Conservation (phyloP, 1,139 yeast species). For the Kodamaea sp. region DNA sequence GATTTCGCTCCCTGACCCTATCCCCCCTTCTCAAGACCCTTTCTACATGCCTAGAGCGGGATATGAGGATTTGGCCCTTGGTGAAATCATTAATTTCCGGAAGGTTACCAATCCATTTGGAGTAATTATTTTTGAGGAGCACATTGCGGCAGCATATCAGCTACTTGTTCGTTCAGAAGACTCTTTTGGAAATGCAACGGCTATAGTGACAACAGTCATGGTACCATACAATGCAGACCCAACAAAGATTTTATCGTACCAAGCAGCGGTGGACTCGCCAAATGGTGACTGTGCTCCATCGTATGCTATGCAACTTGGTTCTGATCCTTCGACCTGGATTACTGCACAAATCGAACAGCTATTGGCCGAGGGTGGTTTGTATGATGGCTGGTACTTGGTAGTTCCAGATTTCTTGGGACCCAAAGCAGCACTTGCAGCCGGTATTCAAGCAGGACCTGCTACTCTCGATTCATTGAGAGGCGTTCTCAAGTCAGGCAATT, state of each 20-base stretch:
- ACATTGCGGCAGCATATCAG: constrained; percentile 28
- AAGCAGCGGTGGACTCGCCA: constrained; percentile 34
- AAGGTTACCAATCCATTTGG: constrained; percentile 6
- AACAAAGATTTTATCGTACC: constrained; percentile 31
- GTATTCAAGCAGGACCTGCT: constrained; percentile 29
- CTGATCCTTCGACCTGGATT: constrained; percentile 9
- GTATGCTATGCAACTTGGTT: constrained; percentile 25
- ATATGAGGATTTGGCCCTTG: constrained; percentile 23
- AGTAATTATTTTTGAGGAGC: constrained; percentile 9
- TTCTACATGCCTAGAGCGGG: constrained; percentile 30
- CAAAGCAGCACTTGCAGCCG: constrained; percentile 29
- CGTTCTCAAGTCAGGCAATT: constrained; percentile 11
- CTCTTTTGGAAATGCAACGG: constrained; percentile 30
- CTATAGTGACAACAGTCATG: constrained; percentile 31
- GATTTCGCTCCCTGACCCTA: too few relatives aligned
- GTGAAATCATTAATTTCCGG: constrained; percentile 29
- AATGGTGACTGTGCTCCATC: constrained; percentile 33
- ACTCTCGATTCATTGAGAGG: constrained; percentile 32
- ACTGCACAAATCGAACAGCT: constrained; percentile 9
- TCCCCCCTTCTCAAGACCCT: constrained; percentile 23
- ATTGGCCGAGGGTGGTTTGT: constrained; percentile 11
- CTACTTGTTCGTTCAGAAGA: constrained; percentile 34
- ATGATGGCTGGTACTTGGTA: constrained; percentile 21
- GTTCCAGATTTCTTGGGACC: constrained; percentile 29
- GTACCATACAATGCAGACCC: constrained; percentile 33